Evolutionary conservation across 176 grass and related monocot species (phyloP), one percentile per base, ranked within the genome.

Genomic region (Rhynchospora pubera): DNA sequence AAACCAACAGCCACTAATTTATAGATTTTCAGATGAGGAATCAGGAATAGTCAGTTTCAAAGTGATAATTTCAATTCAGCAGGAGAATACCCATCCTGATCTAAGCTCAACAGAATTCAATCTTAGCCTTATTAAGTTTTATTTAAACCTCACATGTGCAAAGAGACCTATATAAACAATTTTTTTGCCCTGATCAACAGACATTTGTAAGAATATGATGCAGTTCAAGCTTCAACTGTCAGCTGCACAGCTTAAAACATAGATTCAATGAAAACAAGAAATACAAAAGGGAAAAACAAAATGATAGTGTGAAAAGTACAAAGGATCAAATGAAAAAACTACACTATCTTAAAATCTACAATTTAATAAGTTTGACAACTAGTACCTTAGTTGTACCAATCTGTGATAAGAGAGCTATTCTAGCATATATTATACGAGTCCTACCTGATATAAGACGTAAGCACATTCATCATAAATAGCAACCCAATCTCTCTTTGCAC

Each of bases 391-490:
- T 48, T 48, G 43, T 48, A 72, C 42, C 65, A 10, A 44, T 43
- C 2, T 47, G 19, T 22, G 18, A 71, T 71, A 47, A 71, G 67
- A 16, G 45, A 11, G 16, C 24, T 26, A 74, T 74, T 10, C 19
- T 24, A 21, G 23, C 23, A 22, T 24, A 78, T 10, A 47, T 7
- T 42, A 85, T 34, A 68, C 21, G 9, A 74, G 34, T 73, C 7
- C 67, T 81, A 94, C 94, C 96, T 98, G 84, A 86, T 98, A 98
- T 86, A 98, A 86, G 55, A 98, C 92, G 67, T 67, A 77, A 57
- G 96, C 92, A 90, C 96, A 98, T 69, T 98, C 96, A 83, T 98
- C 96, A 79, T 98, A 98, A 70, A 98, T 98, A 84, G 96, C 96
- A 83, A 98, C 92, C 96, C 96, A 98, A 83, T 98, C 92, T 91